phyloP scores from a whole-genome alignment of 2,329 filamentous ascomycete genomes.

The Calonectria pteridis region DNA sequence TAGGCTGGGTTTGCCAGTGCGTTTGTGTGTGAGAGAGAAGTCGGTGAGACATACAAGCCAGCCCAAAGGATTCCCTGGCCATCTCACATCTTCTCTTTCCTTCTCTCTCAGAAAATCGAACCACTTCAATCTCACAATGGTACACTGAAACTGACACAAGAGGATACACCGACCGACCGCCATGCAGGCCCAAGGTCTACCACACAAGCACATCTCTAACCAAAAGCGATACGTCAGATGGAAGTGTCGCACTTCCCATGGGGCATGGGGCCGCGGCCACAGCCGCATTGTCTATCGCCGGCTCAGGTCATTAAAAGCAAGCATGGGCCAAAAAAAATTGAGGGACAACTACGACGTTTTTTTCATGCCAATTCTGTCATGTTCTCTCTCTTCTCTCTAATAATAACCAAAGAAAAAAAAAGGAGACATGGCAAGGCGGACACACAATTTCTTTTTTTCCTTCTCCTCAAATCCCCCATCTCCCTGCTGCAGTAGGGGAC shows the following conservation, averaged over 20 bases:
- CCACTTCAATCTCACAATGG: not conserved
- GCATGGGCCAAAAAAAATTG: not conserved
- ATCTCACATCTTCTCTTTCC: not conserved
- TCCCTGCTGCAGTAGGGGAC: not conserved
- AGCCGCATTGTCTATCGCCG: constrained; percentile 1
- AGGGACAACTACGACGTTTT: not conserved
- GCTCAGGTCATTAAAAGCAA: not conserved
- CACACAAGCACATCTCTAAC: not conserved
- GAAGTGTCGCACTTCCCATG: not conserved
- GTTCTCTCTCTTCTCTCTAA: no score
- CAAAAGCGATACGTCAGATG: not conserved
- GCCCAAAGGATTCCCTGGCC: not conserved
- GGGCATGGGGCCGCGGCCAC: not conserved
- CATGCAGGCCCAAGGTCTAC: not conserved
- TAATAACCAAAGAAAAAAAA: not conserved
- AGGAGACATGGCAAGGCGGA: not conserved
- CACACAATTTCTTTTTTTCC: not conserved
- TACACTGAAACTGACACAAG: constrained; percentile 6
- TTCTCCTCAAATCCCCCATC: not conserved
- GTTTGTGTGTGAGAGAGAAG: not conserved
- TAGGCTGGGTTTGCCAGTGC: no score
- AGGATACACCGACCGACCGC: not conserved
- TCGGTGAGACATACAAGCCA: constrained; percentile 8
- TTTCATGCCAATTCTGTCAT: constrained; percentile 13
- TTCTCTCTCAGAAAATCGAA: not conserved